Percentiles rank a stretch among this genome's conserved stretches.
These are phyloP conservation scores for Colletotrichum paranaense DNA, from an alignment of 2,329 filamentous ascomycete genomes.

Conservation along the genomic window DNA sequence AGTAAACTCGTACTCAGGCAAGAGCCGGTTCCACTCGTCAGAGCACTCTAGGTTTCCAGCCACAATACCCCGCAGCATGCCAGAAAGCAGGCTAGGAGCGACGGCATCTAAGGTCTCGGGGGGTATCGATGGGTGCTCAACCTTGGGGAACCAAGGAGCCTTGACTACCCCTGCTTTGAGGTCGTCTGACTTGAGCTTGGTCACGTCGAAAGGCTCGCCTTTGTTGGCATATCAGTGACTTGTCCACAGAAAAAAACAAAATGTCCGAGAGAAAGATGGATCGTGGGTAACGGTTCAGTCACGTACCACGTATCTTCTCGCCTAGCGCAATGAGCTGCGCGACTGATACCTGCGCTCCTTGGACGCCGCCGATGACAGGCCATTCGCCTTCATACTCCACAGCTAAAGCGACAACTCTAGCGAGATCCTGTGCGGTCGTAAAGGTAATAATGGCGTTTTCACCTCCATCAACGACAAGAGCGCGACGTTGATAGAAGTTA, in stretches of 20 bases:
- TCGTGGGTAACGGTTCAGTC: too few relatives aligned
- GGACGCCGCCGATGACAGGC: conserved; percentile 55
- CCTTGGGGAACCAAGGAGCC: conserved; percentile 52
- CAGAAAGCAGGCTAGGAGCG: conserved; percentile 36
- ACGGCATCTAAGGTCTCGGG: conserved; percentile 38
- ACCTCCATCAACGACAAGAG: conserved; percentile 53
- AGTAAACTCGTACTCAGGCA: conserved; percentile 57
- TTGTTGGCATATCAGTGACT: neutral
- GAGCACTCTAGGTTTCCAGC: conserved; percentile 50
- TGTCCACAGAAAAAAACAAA: too few relatives aligned
- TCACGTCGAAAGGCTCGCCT: conserved; percentile 43
- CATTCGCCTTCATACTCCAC: conserved; percentile 57
- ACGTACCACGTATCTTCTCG: conserved; percentile 52
- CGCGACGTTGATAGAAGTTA: conserved; percentile 54
- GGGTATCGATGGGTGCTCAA: conserved; percentile 40
- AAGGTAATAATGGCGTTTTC: conserved; percentile 56
- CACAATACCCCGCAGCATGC: conserved; percentile 48
- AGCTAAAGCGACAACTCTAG: conserved; percentile 50
- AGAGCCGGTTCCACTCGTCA: conserved; percentile 56
- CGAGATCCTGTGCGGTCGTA: conserved; percentile 57
- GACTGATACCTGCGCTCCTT: conserved; percentile 49
- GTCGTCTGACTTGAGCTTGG: conserved; percentile 58
- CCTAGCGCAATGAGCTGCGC: conserved; percentile 52
- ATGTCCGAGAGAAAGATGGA: too few relatives aligned
- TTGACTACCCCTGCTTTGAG: conserved; percentile 55